Evolutionary conservation across 106 monocot species (phyloP).

Genomic region (Alisma plantagoaquatica): DNA sequence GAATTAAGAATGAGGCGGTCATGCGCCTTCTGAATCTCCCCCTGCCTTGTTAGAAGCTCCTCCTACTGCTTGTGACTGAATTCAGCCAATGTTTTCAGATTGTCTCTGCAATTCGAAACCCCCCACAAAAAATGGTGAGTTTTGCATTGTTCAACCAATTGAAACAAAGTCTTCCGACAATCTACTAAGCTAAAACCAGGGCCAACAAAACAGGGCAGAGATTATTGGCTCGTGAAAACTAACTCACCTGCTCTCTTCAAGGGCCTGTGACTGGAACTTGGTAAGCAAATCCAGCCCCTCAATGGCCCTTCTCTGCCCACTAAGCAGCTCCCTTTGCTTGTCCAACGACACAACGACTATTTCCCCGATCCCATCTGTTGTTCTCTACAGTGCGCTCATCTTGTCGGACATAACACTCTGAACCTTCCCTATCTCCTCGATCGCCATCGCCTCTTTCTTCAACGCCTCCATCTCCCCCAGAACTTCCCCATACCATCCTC

Average conservation of each 20-base stretch:
- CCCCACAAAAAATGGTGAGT: no score
- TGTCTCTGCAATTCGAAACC: no score
- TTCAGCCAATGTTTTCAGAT: conserved; percentile 54
- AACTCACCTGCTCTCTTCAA: conserved; percentile 91
- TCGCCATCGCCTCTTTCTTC: conserved; percentile 33
- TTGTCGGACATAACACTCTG: conserved; percentile 50
- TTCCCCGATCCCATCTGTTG: conserved; percentile 47
- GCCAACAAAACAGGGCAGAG: no score
- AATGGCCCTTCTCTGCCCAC: conserved; percentile 47
- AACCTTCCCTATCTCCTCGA: conserved; percentile 46
- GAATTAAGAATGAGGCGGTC: conserved; percentile 61
- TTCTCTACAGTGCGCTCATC: conserved; percentile 63
- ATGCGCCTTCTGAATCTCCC: conserved; percentile 56
- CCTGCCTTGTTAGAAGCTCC: conserved; percentile 61
- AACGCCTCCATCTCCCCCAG: conserved; percentile 52
- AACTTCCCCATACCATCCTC: conserved; percentile 46
- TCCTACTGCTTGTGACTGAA: conserved; percentile 61
- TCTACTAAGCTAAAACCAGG: no score
- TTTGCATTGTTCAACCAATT: neutral
- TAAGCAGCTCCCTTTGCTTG: conserved; percentile 55
- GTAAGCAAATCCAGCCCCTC: conserved; percentile 60
- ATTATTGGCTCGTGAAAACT: no score
- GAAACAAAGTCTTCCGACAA: neutral
- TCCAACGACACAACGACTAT: conserved; percentile 42
- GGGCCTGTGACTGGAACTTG: conserved; percentile 70